These are phyloP conservation scores for Kurtzmaniella cleridarum DNA, from an alignment of 805 yeast species.

Conservation along the genomic window DNA sequence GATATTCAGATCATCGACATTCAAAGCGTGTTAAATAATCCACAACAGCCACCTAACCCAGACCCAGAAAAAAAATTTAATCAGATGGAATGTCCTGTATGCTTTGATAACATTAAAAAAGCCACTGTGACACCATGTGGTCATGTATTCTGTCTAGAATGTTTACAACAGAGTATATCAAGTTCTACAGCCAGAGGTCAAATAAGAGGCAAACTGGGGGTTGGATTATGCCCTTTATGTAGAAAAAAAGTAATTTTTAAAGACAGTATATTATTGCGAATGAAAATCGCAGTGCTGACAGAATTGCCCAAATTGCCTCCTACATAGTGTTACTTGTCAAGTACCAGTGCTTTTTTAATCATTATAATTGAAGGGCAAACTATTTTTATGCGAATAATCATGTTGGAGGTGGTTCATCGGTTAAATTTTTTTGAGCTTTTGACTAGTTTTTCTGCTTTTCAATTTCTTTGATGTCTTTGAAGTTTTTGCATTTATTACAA, in stretches of 20 bases:
- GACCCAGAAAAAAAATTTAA: slow-evolving; percentile 24
- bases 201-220: slow-evolving; percentile 29
- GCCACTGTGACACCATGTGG: slow-evolving; percentile 42
- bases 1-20: slow-evolving; percentile 37
- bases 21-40: slow-evolving; percentile 24
- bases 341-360: too few relatives aligned
- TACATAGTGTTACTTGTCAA: slow-evolving; percentile 3
- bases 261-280: slow-evolving; percentile 24
- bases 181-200: slow-evolving; percentile 40
- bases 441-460: neutral
- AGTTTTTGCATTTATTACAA: too few relatives aligned
- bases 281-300: slow-evolving; percentile 11
- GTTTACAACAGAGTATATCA: slow-evolving; percentile 36
- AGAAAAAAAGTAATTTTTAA: slow-evolving; percentile 34
- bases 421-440: neutral
- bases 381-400: too few relatives aligned
- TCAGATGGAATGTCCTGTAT: slow-evolving; percentile 39
- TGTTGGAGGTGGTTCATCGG: too few relatives aligned
- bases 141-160: slow-evolving; percentile 38
- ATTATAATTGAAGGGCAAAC: too few relatives aligned
- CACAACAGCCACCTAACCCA: slow-evolving; percentile 16
- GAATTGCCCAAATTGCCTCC: slow-evolving; percentile 12
- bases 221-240: slow-evolving; percentile 41
- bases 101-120: slow-evolving; percentile 34
- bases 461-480: too few relatives aligned